phyloP scores from a whole-genome alignment of 1,139 yeast genomes.

The Hansenula lynferdii region DNA sequence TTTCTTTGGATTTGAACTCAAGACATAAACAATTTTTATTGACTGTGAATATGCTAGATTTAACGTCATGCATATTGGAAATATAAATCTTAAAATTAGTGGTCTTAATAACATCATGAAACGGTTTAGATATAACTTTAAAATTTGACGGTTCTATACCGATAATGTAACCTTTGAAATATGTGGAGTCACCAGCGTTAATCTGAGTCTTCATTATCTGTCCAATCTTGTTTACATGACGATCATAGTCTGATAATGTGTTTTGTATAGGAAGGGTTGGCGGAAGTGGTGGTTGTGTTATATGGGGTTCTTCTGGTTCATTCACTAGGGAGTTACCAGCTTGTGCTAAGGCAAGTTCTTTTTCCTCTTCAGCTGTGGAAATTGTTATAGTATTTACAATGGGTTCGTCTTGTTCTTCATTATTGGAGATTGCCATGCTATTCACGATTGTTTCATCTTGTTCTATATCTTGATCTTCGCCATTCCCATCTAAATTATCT shows the following conservation, averaged over 20 bases:
- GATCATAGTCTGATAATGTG: no score
- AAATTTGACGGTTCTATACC: constrained; percentile 13
- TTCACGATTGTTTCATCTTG: background rate
- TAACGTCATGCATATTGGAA: constrained; percentile 7
- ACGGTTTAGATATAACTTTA: constrained; percentile 10
- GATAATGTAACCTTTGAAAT: constrained; percentile 10
- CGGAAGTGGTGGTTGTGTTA: no score
- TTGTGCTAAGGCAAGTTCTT: no score
- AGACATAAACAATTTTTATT: constrained; percentile 13
- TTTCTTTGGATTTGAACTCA: constrained; percentile 10
- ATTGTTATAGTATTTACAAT: no score
- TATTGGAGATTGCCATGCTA: no score
- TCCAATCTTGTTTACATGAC: no score
- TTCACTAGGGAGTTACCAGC: no score
- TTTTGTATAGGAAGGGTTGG: no score
- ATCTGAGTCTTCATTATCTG: background rate
- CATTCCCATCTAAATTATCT: background rate
- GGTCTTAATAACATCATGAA: constrained; percentile 4
- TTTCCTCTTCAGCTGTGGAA: no score
- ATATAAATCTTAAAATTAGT: constrained; percentile 13
- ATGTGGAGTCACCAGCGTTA: background rate
- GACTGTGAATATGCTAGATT: constrained; percentile 2
- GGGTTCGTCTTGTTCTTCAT: no score
- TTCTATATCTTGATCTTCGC: background rate
- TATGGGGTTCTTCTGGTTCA: no score